Evolutionary conservation across 2,329 filamentous ascomycete genomes (phyloP), one percentile per base, ranked within the genome.

Genomic region (Fusarium transvaalense): DNA sequence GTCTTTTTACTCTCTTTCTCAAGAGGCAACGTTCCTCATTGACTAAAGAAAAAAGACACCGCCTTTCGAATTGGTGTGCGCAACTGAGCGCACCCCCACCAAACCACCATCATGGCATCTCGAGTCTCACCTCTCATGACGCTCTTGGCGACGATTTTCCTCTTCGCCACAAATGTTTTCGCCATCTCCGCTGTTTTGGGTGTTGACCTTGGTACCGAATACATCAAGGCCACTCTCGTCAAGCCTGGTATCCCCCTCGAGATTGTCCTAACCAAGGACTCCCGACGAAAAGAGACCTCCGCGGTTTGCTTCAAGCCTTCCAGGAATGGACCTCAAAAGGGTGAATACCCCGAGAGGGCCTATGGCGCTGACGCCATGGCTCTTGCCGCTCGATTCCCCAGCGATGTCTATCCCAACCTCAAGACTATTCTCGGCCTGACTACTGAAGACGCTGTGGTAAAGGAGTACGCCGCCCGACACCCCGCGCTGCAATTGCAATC

Each of bases 201-300:
- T 68, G 88, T 99, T 75, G 96, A 99, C 81, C 86, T 99, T 56
- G 96, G 96, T 72, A 97, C 96, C 58, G 93, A 97, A 79, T 97
- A 97, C 82, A 92, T 99, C 83, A 99, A 98, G 84, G 95, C 95
- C 29, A 90, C 92, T 15, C 88, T 99, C 41, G 95, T 99, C 66
- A 98, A 98, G 82, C 96, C 96, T 3, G 96, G 96, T 64, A 95
- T 97, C 53, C 96, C 96, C 13, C 92, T 99, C 77, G 96, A 99
- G 72, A 98, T 99, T 71, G 95, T 99, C 78, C 87, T 97, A 58
- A 97, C 94, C 31, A 99, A 98, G 79, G 96, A 99, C 82, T 97
- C 96, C 31, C 92, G 97, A 80, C 91, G 96, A 76, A 99, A 99
- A 84, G 96, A 99, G 79, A 88, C 88, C 25, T 93, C 94, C 3